These are phyloP conservation scores for Talaromyces wortmannii DNA, from an alignment of 495 filamentous ascomycete genomes.

Conservation along the genomic window DNA sequence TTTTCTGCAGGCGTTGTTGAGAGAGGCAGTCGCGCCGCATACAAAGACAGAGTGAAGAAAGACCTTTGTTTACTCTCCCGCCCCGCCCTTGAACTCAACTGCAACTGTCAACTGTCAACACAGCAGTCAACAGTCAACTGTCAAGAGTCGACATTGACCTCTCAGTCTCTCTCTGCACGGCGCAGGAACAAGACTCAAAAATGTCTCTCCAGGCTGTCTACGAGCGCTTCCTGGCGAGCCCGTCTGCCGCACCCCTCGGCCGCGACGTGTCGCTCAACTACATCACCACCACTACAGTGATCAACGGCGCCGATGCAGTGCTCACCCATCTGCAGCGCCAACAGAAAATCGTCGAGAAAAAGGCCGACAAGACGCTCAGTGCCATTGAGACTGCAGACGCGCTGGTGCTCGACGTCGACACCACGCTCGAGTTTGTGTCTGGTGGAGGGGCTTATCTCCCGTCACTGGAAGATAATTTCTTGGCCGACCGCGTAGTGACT, in stretches of 20 bases:
- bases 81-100: no score
- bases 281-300: constrained; percentile 77
- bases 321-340: constrained; percentile 68
- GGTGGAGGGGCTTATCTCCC: constrained; percentile 87
- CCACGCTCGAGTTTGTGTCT: constrained; percentile 70
- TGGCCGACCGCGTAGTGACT: constrained; percentile 73
- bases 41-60: no score
- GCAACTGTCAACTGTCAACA: no score
- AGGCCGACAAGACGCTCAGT: constrained; percentile 64
- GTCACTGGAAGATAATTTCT: constrained; percentile 87
- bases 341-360: constrained; percentile 62
- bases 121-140: no score
- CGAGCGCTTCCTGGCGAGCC: constrained; percentile 68
- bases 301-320: constrained; percentile 63
- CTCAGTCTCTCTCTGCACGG: not conserved
- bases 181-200: not conserved
- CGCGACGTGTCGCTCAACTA: constrained; percentile 76
- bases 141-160: not conserved
- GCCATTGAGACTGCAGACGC: constrained; percentile 63
- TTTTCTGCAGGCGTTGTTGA: no score
- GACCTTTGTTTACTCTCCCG: not conserved
- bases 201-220: constrained; percentile 66
- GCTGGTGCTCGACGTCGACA: constrained; percentile 72
- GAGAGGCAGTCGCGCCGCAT: no score
- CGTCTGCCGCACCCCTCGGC: constrained; percentile 57